phyloP scores from a whole-genome alignment of 257 asterid species.

The Ballota nigra region DNA sequence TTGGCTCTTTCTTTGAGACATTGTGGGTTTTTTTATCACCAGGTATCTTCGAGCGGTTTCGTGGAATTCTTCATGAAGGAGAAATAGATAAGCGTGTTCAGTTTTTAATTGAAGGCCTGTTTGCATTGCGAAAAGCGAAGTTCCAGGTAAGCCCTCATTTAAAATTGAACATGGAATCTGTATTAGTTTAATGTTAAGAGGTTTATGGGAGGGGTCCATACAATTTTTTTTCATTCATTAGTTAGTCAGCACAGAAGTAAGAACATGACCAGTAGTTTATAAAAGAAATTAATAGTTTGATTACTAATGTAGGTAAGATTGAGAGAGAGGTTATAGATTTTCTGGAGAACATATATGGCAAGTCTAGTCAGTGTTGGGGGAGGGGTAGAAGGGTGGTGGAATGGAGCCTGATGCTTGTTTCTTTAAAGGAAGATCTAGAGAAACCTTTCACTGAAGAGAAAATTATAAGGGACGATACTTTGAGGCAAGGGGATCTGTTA shows the following conservation, averaged over 20 bases:
- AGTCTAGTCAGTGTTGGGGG: too few relatives aligned
- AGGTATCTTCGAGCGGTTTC: conserved; percentile 93
- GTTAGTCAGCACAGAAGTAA: too few relatives aligned
- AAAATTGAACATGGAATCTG: neutral
- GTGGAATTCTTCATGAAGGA: conserved; percentile 98
- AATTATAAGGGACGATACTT: neutral
- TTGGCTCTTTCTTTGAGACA: neutral
- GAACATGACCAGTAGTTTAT: neutral
- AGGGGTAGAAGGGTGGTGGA: too few relatives aligned
- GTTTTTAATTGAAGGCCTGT: conserved; percentile 83
- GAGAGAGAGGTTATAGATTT: neutral
- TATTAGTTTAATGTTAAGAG: neutral
- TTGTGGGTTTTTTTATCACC: neutral
- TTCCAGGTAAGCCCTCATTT: conserved; percentile 56
- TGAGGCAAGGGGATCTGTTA: neutral
- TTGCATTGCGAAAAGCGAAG: conserved; percentile 92
- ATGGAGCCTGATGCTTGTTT: too few relatives aligned
- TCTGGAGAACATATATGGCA: neutral
- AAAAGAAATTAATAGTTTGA: too few relatives aligned
- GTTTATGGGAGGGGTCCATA: too few relatives aligned
- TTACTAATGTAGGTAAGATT: neutral
- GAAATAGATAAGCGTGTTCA: conserved; percentile 92
- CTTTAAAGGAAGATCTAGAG: too few relatives aligned
- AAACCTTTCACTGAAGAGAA: too few relatives aligned
- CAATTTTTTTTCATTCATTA: too few relatives aligned